phyloP scores from a whole-genome alignment of 345 rosid genomes.

The Rhodamnia argentea region DNA sequence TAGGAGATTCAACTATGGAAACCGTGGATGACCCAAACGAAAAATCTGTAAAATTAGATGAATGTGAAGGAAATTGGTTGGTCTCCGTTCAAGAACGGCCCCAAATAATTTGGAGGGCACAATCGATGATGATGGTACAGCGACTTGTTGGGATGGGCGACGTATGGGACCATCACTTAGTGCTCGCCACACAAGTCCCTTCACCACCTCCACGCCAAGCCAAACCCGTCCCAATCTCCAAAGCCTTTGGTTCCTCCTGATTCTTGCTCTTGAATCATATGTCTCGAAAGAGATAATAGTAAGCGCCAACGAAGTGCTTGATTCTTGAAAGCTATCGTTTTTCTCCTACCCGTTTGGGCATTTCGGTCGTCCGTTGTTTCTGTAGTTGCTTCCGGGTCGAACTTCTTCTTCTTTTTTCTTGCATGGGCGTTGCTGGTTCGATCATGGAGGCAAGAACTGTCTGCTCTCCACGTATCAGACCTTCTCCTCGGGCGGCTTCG shows the following conservation, averaged over 20 bases:
- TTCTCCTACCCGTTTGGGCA: neutral
- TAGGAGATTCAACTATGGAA: neutral
- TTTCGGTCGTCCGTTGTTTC: neutral
- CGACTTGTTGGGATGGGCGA: neutral
- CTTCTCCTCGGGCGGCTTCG: neutral
- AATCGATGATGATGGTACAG: neutral
- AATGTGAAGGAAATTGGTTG: neutral
- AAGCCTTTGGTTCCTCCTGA: neutral
- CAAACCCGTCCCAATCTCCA: neutral
- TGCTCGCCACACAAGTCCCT: neutral
- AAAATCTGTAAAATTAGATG: neutral
- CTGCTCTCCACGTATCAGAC: neutral
- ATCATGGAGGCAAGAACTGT: neutral
- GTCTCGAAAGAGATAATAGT: neutral
- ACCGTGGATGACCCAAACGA: neutral
- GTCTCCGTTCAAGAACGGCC: neutral
- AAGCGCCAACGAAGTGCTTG: neutral
- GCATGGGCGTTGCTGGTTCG: neutral
- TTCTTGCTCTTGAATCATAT: neutral
- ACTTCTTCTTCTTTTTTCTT: neutral
- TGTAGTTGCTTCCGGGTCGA: neutral
- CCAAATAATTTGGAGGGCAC: neutral
- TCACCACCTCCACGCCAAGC: neutral
- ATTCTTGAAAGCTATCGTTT: neutral
- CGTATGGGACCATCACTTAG: neutral